Evolutionary conservation across 2,329 filamentous ascomycete genomes (phyloP).

Genomic region (Ceratocystis albifundus): DNA sequence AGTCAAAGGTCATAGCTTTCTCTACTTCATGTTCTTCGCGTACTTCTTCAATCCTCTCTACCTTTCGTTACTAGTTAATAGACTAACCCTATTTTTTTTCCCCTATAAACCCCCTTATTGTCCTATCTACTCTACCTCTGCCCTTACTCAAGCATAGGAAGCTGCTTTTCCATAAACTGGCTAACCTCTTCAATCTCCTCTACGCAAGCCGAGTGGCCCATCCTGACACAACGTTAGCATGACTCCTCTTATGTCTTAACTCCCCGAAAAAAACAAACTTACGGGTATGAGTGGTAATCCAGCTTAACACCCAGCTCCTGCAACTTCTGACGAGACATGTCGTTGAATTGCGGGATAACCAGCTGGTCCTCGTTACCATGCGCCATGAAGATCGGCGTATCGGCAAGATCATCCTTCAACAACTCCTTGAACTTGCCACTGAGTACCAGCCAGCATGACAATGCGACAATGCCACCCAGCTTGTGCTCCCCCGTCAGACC

Average conservation of each 20-base stretch:
- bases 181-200: constrained; percentile 77
- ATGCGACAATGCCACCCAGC: constrained; percentile 75
- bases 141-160: constrained; percentile 31
- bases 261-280: constrained; percentile 29
- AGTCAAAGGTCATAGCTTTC: constrained; percentile 2
- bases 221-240: constrained; percentile 33
- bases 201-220: constrained; percentile 64
- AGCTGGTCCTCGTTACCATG: constrained; percentile 72
- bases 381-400: constrained; percentile 77
- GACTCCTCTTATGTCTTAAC: not conserved
- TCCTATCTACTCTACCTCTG: no score
- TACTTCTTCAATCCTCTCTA: not conserved
- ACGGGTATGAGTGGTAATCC: constrained; percentile 65
- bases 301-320: constrained; percentile 61
- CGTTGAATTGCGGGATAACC: constrained; percentile 57
- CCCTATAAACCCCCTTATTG: not conserved
- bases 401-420: constrained; percentile 38
- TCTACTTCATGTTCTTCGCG: not conserved
- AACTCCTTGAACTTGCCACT: constrained; percentile 36
- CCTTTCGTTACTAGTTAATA: not conserved
- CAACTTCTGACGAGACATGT: constrained; percentile 53
- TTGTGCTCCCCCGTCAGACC: constrained; percentile 63
- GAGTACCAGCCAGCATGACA: constrained; percentile 73
- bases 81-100: not conserved
- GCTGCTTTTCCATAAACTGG: constrained; percentile 38